Evolutionary conservation across 2,329 filamentous ascomycete genomes (phyloP).

Genomic region (Ophiosphaerella narmari): DNA sequence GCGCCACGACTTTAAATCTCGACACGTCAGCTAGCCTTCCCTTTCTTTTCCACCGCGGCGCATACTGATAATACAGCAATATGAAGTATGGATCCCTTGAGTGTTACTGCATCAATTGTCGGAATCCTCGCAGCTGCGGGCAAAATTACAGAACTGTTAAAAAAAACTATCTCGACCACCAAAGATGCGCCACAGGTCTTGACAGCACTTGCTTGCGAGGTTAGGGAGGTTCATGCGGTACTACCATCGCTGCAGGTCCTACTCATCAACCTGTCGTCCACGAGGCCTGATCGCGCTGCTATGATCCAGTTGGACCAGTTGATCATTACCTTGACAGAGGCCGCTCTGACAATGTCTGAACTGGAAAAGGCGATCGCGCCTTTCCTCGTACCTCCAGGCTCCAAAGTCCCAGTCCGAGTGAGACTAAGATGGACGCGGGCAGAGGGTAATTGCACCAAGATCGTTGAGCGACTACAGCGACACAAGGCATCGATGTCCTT

Average conservation of each 20-base stretch:
- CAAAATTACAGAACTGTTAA: slow-evolving; percentile 1
- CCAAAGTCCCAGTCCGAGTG: background rate
- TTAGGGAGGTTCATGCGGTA: slow-evolving; percentile 1
- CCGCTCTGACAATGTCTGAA: slow-evolving; percentile 1
- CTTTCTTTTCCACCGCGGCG: too few relatives aligned
- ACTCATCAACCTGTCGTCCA: slow-evolving; percentile 1
- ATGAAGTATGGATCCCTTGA: slow-evolving; percentile 9
- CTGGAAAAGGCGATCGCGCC: slow-evolving; percentile 1
- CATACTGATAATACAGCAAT: too few relatives aligned
- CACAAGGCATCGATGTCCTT: slow-evolving; percentile 3
- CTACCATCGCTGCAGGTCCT: slow-evolving; percentile 4
- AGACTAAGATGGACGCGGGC: slow-evolving; percentile 5
- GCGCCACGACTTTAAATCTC: too few relatives aligned
- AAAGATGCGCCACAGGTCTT: slow-evolving; percentile 8
- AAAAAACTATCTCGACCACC: background rate
- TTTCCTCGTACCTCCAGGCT: background rate
- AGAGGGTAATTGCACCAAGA: background rate
- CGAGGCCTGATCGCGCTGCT: slow-evolving; percentile 5
- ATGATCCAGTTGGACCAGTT: slow-evolving; percentile 7
- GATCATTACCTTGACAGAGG: slow-evolving; percentile 7
- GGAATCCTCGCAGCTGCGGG: slow-evolving; percentile 7
- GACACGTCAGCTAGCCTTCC: too few relatives aligned
- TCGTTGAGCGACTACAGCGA: slow-evolving; percentile 5
- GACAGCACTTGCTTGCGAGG: background rate
- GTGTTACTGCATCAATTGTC: slow-evolving; percentile 10